These are phyloP conservation scores for Cladophialophora chaetospira DNA, from an alignment of 2,329 filamentous ascomycete genomes.

Conservation along the genomic window DNA sequence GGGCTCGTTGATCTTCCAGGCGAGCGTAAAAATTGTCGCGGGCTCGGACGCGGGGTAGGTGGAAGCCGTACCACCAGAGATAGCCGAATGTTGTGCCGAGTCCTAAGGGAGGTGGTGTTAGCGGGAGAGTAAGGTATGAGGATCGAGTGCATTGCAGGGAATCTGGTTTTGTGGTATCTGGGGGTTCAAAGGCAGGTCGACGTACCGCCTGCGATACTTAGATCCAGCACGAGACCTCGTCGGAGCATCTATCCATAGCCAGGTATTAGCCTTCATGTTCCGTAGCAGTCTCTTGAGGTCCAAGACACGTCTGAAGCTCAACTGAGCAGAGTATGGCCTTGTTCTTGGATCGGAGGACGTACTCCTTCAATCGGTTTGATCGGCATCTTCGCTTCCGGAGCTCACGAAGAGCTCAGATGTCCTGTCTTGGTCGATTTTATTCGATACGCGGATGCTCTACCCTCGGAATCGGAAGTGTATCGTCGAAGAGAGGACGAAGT, in stretches of 20 bases:
- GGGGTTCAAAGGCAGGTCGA: constrained; percentile 24
- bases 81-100: constrained; percentile 65
- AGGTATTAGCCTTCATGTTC: constrained; percentile 21
- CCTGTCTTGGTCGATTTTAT: neutral
- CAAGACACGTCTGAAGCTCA: no score
- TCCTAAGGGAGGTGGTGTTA: constrained; percentile 44
- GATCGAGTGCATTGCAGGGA: no score
- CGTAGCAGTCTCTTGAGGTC: no score
- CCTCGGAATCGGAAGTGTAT: no score
- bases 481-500: neutral
- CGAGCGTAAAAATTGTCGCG: constrained; percentile 66
- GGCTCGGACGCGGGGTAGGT: constrained; percentile 64
- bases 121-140: no score
- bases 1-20: constrained; percentile 63
- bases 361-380: constrained; percentile 52
- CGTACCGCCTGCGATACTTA: constrained; percentile 67
- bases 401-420: constrained; percentile 29
- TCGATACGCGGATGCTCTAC: no score
- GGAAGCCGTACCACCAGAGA: constrained; percentile 69
- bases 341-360: constrained; percentile 39
- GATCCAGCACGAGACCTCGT: constrained; percentile 65
- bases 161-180: neutral
- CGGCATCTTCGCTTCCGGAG: constrained; percentile 40
- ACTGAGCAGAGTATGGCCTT: no score
- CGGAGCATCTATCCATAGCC: constrained; percentile 60